Conservation (phyloP, 768 basidiomycete species). For the Ramaria rubella region DNA sequence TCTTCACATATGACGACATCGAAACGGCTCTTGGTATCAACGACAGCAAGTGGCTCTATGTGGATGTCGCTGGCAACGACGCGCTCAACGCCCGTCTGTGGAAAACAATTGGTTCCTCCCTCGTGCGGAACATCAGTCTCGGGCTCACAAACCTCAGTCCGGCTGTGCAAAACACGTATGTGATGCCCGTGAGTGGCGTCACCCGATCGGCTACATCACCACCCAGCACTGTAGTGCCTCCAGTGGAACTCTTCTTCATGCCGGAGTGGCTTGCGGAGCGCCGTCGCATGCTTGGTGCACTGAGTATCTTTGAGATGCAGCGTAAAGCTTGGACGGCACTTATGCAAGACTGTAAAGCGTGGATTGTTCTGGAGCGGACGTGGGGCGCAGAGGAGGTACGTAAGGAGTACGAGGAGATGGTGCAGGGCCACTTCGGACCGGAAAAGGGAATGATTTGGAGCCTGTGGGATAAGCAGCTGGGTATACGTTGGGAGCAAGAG, state of each 20-base stretch:
- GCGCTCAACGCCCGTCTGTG: slow-evolving; percentile 39
- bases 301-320: slow-evolving; percentile 46
- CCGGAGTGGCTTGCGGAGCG: slow-evolving; percentile 59
- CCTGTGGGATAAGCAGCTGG: slow-evolving; percentile 41
- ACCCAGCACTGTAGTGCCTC: neutral
- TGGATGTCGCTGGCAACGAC: slow-evolving; percentile 58
- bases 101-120: slow-evolving; percentile 31
- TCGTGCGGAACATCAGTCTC: slow-evolving; percentile 41
- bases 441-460: slow-evolving; percentile 58
- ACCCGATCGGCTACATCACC: slow-evolving; percentile 21
- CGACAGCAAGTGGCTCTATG: slow-evolving; percentile 42
- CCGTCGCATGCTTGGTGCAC: slow-evolving; percentile 37
- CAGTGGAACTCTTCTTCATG: slow-evolving; percentile 47
- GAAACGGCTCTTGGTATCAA: slow-evolving; percentile 21
- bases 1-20: slow-evolving; percentile 48
- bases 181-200: slow-evolving; percentile 36
- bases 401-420: slow-evolving; percentile 41
- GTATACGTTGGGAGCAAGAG: neutral
- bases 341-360: slow-evolving; percentile 47
- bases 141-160: slow-evolving; percentile 55
- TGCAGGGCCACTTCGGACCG: slow-evolving; percentile 42
- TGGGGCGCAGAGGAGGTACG: slow-evolving; percentile 43
- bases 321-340: slow-evolving; percentile 51
- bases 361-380: slow-evolving; percentile 48
- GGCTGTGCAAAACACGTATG: slow-evolving; percentile 26